Evolutionary conservation across 371 early-diverging fungal genomes (phyloP).

Genomic region (Rhizopus delemar): DNA sequence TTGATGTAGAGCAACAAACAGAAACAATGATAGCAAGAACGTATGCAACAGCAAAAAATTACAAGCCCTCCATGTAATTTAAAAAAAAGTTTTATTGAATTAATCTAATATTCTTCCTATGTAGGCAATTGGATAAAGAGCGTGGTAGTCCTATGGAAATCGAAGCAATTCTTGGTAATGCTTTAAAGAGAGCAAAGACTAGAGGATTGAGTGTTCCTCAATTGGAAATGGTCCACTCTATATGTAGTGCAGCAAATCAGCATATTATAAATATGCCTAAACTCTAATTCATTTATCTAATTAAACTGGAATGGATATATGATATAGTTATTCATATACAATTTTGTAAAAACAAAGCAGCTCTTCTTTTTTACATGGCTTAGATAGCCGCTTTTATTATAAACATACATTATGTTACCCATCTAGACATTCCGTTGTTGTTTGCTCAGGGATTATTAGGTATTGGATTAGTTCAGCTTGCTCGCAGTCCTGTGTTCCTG

Average conservation of each 20-base stretch:
- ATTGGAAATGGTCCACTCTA: conserved; percentile 32
- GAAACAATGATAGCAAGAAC: conserved; percentile 52
- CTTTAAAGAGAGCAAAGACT: conserved; percentile 59
- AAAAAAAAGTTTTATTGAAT: neutral
- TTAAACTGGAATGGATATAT: neutral
- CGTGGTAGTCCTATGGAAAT: conserved; percentile 64
- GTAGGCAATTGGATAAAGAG: conserved; percentile 62
- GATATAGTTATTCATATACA: conserved; percentile 21
- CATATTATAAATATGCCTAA: neutral
- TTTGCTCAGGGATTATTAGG: too few relatives aligned
- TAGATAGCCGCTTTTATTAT: too few relatives aligned
- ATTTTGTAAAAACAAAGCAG: conserved; percentile 17
- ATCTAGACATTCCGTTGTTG: too few relatives aligned
- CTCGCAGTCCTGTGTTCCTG: too few relatives aligned
- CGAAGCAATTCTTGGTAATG: conserved; percentile 65
- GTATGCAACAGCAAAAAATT: conserved; percentile 45
- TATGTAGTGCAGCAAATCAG: conserved; percentile 22
- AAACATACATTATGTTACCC: too few relatives aligned
- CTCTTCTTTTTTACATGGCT: conserved; percentile 32
- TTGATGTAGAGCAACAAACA: conserved; percentile 46
- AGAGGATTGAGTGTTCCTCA: conserved; percentile 46
- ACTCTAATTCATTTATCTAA: neutral
- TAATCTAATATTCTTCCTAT: neutral
- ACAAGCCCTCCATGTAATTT: conserved; percentile 66
- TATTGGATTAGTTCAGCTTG: too few relatives aligned